phyloP scores from a whole-genome alignment of 2,329 filamentous ascomycete species.

The Cladosporium sp. region DNA sequence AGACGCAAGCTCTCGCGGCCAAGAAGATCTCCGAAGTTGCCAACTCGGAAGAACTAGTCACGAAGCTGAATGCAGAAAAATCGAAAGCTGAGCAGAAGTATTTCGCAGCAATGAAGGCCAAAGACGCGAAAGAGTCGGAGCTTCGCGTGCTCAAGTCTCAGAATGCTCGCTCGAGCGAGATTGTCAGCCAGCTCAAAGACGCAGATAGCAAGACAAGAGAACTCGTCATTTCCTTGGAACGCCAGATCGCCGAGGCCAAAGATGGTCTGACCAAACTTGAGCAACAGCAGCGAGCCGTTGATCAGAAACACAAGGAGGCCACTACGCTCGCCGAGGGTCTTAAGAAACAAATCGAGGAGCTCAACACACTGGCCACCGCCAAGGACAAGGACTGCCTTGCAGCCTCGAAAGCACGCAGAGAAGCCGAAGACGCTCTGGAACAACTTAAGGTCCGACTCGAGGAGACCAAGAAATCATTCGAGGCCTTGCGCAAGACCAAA shows the following conservation, averaged over 20 bases:
- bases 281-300: constrained; percentile 72
- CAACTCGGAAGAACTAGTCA: constrained; percentile 74
- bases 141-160: constrained; percentile 77
- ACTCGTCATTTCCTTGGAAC: constrained; percentile 81
- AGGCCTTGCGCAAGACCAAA: constrained; percentile 85
- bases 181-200: constrained; percentile 91
- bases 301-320: constrained; percentile 71
- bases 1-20: constrained; percentile 78
- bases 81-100: constrained; percentile 97
- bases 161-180: constrained; percentile 87
- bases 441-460: constrained; percentile 76
- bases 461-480: constrained; percentile 77
- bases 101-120: constrained; percentile 92
- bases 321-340: constrained; percentile 70
- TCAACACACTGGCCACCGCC: constrained; percentile 71
- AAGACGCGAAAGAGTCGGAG: constrained; percentile 80
- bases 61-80: constrained; percentile 80
- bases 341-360: constrained; percentile 73
- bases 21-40: constrained; percentile 82
- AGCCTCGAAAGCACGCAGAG: constrained; percentile 63
- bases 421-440: constrained; percentile 72
- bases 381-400: constrained; percentile 72
- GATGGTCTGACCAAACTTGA: constrained; percentile 73
- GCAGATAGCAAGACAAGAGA: constrained; percentile 76
- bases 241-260: constrained; percentile 81